A percentile compares a stretch with the other conserved stretches of the same genome.
Conservation (phyloP, 2,329 filamentous ascomycete species). For the Ploettnerulaceae sp. region DNA sequence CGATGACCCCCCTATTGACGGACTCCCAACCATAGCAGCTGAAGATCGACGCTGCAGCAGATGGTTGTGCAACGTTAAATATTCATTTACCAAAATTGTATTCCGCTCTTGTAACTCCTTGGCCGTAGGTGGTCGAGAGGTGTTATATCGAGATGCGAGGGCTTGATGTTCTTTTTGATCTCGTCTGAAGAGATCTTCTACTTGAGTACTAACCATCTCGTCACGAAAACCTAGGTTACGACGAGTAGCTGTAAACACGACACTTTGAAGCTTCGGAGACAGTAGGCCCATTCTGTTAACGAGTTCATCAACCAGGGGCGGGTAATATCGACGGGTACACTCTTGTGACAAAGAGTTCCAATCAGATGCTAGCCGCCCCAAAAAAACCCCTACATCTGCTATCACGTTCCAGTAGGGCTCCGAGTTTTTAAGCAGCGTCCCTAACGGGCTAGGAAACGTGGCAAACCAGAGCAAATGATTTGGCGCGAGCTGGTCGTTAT, state of each 20-base stretch:
- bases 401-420: conserved; percentile 33
- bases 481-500: conserved; percentile 40
- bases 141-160: conserved; percentile 26
- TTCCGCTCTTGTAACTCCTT: conserved; percentile 29
- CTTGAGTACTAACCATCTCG: conserved; percentile 31
- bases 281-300: conserved; percentile 41
- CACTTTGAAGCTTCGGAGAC: conserved; percentile 48
- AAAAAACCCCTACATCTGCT: conserved; percentile 40
- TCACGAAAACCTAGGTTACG: conserved; percentile 43
- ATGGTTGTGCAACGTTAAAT: conserved; percentile 18
- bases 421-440: conserved; percentile 28
- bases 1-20: conserved; percentile 11
- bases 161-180: conserved; percentile 35
- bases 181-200: conserved; percentile 37
- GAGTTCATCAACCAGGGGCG: conserved; percentile 55
- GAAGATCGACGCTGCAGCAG: conserved; percentile 14
- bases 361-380: conserved; percentile 39
- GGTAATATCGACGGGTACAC: conserved; percentile 40
- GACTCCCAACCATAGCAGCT: conserved; percentile 2
- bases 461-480: conserved; percentile 42
- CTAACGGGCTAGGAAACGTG: conserved; percentile 41
- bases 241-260: conserved; percentile 48
- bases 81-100: conserved; percentile 18
- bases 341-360: conserved; percentile 38
- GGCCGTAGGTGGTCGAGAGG: conserved; percentile 25